These are phyloP conservation scores for Tulasnella sp. DNA, from an alignment of 768 basidiomycete species.

Conservation along the genomic window DNA sequence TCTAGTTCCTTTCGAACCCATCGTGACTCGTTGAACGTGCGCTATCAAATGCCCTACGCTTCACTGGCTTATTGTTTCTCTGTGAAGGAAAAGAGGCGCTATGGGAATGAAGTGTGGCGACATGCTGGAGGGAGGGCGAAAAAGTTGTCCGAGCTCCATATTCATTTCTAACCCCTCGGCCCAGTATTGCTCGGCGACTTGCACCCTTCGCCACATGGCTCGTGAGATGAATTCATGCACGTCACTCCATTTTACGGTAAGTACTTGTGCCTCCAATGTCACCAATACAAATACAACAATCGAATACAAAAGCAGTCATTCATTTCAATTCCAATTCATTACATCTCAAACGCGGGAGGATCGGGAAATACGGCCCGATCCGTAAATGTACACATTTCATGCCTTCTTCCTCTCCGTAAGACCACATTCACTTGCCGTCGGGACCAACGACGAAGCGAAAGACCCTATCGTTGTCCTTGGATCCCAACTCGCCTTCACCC, in stretches of 20 bases:
- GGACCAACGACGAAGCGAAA: background rate
- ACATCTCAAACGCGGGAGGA: background rate
- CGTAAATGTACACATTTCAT: background rate
- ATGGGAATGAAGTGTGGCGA: background rate
- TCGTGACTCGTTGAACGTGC: background rate
- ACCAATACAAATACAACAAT: background rate
- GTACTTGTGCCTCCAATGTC: background rate
- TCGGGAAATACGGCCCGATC: background rate
- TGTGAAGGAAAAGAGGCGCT: background rate
- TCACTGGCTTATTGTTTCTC: background rate
- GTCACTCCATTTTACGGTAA: background rate
- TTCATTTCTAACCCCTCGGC: background rate
- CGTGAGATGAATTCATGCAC: background rate
- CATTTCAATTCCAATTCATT: background rate
- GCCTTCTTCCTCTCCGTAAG: background rate
- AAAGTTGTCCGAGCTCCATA: background rate
- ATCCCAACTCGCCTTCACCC: slow-evolving; percentile 20
- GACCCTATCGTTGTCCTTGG: background rate
- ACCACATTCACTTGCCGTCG: background rate
- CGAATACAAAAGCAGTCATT: background rate
- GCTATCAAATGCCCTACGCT: background rate
- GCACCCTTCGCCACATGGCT: background rate
- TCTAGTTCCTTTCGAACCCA: background rate
- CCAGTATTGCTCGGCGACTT: background rate
- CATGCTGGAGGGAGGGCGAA: background rate